These are phyloP conservation scores for Jacaranda mimosifolia DNA, from an alignment of 257 asterid genomes.

Conservation along the genomic window DNA sequence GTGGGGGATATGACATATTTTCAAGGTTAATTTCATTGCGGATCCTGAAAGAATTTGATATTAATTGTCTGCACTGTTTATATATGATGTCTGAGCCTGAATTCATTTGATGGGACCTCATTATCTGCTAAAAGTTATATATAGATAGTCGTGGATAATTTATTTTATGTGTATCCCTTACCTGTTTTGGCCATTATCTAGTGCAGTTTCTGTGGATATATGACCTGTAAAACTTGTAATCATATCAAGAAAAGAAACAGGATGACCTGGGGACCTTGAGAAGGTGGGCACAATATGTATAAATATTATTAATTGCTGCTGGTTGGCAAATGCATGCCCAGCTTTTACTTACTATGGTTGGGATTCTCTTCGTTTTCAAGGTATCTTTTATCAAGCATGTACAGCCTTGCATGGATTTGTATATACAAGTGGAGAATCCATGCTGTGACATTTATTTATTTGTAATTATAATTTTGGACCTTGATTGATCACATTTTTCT, in stretches of 20 bases:
- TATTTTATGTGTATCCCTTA: conserved; percentile 4
- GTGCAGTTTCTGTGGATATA: conserved; percentile 9
- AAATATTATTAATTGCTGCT: neutral
- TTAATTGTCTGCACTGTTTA: too few species aligned
- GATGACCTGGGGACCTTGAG: conserved; percentile 24
- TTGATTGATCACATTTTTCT: too few species aligned
- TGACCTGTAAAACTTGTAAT: conserved; percentile 28
- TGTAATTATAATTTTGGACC: neutral
- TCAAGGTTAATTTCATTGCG: neutral
- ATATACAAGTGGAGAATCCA: conserved; percentile 9
- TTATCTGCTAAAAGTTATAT: neutral
- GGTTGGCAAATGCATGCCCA: conserved; percentile 14
- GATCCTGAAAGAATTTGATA: neutral
- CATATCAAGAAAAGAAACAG: conserved; percentile 15
- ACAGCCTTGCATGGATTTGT: conserved; percentile 24
- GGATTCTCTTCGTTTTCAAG: conserved; percentile 16
- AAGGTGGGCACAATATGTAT: neutral
- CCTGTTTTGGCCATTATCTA: conserved; percentile 23
- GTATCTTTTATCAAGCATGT: conserved; percentile 5
- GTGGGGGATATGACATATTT: neutral
- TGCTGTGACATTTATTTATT: neutral
- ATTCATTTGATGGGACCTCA: conserved; percentile 15
- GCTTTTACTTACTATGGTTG: neutral
- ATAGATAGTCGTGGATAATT: neutral
- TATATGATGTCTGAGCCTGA: too few species aligned